These are phyloP conservation scores for Spathaspora arborariae DNA, from an alignment of 805 yeast genomes.

Conservation along the genomic window DNA sequence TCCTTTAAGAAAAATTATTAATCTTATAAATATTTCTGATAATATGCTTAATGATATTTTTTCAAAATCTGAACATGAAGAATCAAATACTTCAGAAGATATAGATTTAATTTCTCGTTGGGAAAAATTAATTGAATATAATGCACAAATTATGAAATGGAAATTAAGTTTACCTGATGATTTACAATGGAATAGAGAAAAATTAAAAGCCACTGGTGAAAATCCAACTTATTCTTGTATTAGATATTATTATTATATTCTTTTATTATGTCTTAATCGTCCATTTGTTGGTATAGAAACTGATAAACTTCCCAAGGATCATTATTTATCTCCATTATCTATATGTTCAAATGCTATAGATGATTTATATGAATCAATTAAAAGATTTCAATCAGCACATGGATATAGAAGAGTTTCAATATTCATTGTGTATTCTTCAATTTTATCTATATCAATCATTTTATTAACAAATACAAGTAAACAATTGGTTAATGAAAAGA, in stretches of 20 bases:
- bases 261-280: slow-evolving; percentile 54
- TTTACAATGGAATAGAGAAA: slow-evolving; percentile 44
- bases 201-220: slow-evolving; percentile 39
- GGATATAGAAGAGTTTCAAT: slow-evolving; percentile 42
- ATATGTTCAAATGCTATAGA: slow-evolving; percentile 39
- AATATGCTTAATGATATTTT: slow-evolving; percentile 43
- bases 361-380: slow-evolving; percentile 38
- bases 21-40: slow-evolving; percentile 42
- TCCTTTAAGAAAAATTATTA: slow-evolving; percentile 41
- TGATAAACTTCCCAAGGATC: slow-evolving; percentile 9
- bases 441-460: slow-evolving; percentile 41
- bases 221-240: slow-evolving; percentile 54
- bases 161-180: slow-evolving; percentile 44
- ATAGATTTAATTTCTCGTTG: slow-evolving; percentile 38
- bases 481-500: slow-evolving; percentile 22
- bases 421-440: slow-evolving; percentile 45
- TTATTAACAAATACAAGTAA: slow-evolving; percentile 29
- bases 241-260: slow-evolving; percentile 55
- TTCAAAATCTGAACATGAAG: slow-evolving; percentile 31
- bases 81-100: slow-evolving; percentile 28
- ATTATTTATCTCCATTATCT: slow-evolving; percentile 25
- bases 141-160: slow-evolving; percentile 51
- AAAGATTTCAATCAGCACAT: slow-evolving; percentile 33
- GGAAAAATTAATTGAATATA: slow-evolving; percentile 42
- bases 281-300: slow-evolving; percentile 48